These are phyloP conservation scores for Rhododendron henanense DNA, from an alignment of 148 eudicot genomes.

Conservation along the genomic window DNA sequence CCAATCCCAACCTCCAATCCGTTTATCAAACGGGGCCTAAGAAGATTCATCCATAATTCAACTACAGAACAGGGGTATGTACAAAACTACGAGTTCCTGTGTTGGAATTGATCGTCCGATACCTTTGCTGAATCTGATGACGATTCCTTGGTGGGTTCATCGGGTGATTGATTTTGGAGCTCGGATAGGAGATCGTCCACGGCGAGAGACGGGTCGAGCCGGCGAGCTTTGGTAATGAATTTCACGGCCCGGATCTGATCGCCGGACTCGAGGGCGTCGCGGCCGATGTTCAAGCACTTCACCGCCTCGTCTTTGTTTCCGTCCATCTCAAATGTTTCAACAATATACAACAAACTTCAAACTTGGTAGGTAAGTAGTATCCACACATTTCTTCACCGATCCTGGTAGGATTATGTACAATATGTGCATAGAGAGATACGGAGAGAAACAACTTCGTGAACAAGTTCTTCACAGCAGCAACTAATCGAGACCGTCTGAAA, in stretches of 20 bases:
- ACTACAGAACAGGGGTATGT: background rate
- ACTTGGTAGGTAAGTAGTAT: too few species aligned
- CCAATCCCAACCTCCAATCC: too few species aligned
- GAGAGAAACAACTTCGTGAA: too few species aligned
- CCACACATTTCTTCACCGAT: too few species aligned
- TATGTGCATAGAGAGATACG: too few species aligned
- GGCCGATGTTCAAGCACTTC: conserved; percentile 41
- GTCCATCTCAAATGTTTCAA: conserved; percentile 27
- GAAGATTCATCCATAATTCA: background rate
- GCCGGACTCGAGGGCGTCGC: conserved; percentile 31
- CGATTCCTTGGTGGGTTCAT: conserved; percentile 15
- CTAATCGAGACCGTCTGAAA: too few species aligned
- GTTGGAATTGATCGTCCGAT: background rate
- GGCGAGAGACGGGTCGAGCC: conserved; percentile 40
- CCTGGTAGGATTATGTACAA: too few species aligned
- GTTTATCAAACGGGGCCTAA: too few species aligned
- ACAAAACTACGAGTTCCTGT: background rate
- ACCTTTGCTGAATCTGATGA: background rate
- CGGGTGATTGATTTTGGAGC: conserved; percentile 8
- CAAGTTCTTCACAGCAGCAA: too few species aligned
- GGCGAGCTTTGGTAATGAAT: conserved; percentile 43
- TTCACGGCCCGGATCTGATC: conserved; percentile 40
- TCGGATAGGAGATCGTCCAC: conserved; percentile 31
- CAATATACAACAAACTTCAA: background rate
- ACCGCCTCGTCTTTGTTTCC: conserved; percentile 58